These are phyloP conservation scores for Tribonema minus DNA, from an alignment of 108 stramenopile species.

Conservation along the genomic window DNA sequence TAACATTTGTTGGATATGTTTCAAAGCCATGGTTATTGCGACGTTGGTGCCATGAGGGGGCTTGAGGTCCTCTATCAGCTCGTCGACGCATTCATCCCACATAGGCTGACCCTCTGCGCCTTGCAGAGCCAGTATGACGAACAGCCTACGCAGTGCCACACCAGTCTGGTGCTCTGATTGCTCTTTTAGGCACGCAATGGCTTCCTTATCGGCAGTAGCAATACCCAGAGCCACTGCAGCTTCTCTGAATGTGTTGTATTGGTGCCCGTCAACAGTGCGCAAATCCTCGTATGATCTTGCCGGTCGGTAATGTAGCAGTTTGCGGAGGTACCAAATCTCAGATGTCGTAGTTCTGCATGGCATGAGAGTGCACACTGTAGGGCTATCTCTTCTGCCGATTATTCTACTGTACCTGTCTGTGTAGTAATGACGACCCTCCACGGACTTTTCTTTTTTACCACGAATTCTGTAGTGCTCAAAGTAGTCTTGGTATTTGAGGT, in stretches of 20 bases:
- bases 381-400: neutral
- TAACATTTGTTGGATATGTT: neutral
- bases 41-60: neutral
- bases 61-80: neutral
- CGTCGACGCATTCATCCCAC: neutral
- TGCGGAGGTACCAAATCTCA: constrained; percentile 3
- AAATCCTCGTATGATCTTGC: neutral
- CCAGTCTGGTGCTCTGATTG: neutral
- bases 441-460: neutral
- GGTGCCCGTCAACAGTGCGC: neutral
- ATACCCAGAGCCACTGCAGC: neutral
- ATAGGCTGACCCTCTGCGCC: neutral
- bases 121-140: neutral
- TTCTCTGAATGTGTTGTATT: constrained; percentile 1
- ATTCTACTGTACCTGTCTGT: neutral
- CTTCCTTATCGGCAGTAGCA: neutral
- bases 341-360: neutral
- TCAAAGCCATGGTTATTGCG: neutral
- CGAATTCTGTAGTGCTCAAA: neutral
- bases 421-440: neutral
- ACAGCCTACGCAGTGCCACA: neutral
- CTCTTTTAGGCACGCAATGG: neutral
- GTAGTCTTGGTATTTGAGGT: neutral
- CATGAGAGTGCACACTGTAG: neutral
- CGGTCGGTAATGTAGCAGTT: neutral